phyloP scores from a whole-genome alignment of 2,329 filamentous ascomycete species.

The Parafenestella ontariensis region DNA sequence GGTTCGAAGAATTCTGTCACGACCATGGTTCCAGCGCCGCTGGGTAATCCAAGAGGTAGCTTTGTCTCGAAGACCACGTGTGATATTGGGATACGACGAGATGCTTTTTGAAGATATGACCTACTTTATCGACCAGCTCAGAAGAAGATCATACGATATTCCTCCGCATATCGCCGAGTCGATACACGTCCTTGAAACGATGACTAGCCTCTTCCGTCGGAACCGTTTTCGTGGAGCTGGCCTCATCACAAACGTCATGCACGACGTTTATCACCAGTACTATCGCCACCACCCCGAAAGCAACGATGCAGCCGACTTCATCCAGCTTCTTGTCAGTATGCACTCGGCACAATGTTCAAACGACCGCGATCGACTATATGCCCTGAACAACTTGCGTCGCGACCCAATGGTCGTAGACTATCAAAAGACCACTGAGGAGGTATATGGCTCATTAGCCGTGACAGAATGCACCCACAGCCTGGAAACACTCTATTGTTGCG shows the following conservation, averaged over 20 bases:
- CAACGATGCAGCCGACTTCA: neutral
- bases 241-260: neutral
- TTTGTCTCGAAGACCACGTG: neutral
- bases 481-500: conserved; percentile 2
- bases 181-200: neutral
- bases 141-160: neutral
- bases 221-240: neutral
- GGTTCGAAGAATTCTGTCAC: neutral
- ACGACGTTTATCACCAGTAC: conserved; percentile 1
- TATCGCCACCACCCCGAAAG: conserved; percentile 3
- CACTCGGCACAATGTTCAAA: conserved; percentile 1
- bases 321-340: conserved; percentile 3
- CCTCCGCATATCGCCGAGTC: neutral
- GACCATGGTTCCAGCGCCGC: conserved; percentile 1
- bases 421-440: neutral
- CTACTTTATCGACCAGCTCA: conserved; percentile 2
- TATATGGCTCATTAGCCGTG: neutral
- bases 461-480: conserved; percentile 2
- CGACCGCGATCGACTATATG: conserved; percentile 2
- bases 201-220: conserved; percentile 4
- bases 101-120: conserved; percentile 6
- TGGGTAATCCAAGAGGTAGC: conserved; percentile 7
- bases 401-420: conserved; percentile 1
- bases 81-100: neutral
- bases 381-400: neutral